Evolutionary conservation across 257 asterid species (phyloP), one percentile per base, ranked within the genome.

Genomic region (Solanum megistacrolobum): DNA sequence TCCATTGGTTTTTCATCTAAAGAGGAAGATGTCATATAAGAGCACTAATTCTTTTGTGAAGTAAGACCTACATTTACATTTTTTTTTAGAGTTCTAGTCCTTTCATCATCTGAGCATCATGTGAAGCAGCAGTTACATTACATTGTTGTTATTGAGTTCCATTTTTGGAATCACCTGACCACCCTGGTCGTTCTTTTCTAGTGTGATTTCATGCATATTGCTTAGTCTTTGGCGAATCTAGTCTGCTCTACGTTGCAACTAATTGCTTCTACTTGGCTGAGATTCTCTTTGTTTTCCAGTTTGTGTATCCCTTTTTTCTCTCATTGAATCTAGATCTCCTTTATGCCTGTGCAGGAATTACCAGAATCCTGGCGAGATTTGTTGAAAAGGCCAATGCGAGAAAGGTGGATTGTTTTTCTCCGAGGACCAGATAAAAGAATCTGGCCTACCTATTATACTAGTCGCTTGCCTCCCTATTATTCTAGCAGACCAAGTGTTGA

Each of bases 281-380:
- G 82, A 66, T 52, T 34, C 73, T 20, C 34, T 36, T 55, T 20
- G 16, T 25, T 84, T 13, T 16, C 52, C 25, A 65, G 27, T 48
- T n/a, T 46, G 43, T 78, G 21, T 32, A 41, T 21, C 86, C 41
- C 25, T 20, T 75, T 9, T 9, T 27, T 34, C 74, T 34, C 55
- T 52, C 34, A 29, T 83, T 46, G 46, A 18, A 18, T 41, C 8
- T 34, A 66, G 46, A 21, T 12, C 74, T 21, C 31, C 25, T 46
- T 58, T 58, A 72, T 86, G 25, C 79, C 7, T 90, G 58, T 87
- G 88, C 86, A 90, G 92, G 31, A 48, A 23, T 41, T 88, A 71
- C 82, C 89, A 41, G 43, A 9, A 14, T 14, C 31, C 29, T 82
- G 86, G 84, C 83, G 87, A 32, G 27, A 58, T n/a, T 6, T 46